Percentiles rank a stretch among this genome's conserved stretches.
phyloP scores from a whole-genome alignment of 83 land plant genomes.

The Thuja plicata region DNA sequence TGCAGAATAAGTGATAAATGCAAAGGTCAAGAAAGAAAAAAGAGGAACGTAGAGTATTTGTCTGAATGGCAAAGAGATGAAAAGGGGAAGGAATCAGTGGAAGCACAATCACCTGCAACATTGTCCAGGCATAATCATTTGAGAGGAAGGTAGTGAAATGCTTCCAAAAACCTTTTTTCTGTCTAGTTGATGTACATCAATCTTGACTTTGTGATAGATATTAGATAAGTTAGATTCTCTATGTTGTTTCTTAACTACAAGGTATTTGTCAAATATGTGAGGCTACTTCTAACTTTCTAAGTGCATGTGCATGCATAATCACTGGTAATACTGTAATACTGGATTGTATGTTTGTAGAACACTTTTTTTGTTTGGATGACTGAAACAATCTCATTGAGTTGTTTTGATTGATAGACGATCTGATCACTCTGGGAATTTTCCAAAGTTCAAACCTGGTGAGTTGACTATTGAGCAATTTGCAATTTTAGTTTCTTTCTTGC shows the following conservation, averaged over 20 bases:
- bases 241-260: neutral
- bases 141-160: constrained; percentile 4
- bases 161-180: neutral
- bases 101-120: neutral
- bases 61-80: neutral
- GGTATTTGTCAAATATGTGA: neutral
- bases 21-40: neutral
- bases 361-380: neutral
- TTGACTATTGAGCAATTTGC: neutral
- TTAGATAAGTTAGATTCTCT: neutral
- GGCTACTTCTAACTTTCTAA: neutral
- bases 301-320: neutral
- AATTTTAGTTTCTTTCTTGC: neutral
- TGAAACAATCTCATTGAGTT: neutral
- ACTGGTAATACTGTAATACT: neutral
- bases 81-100: constrained; percentile 4
- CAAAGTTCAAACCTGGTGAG: constrained; percentile 2
- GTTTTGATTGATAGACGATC: constrained; percentile 10
- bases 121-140: neutral
- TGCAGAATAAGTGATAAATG: neutral
- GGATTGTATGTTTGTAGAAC: neutral
- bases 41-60: neutral
- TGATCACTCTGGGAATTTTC: constrained; percentile 1
- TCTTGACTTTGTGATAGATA: neutral
- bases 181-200: neutral